Conservation (phyloP, 1,284 basidiomycete species). For the Moesziomyces sp. region DNA sequence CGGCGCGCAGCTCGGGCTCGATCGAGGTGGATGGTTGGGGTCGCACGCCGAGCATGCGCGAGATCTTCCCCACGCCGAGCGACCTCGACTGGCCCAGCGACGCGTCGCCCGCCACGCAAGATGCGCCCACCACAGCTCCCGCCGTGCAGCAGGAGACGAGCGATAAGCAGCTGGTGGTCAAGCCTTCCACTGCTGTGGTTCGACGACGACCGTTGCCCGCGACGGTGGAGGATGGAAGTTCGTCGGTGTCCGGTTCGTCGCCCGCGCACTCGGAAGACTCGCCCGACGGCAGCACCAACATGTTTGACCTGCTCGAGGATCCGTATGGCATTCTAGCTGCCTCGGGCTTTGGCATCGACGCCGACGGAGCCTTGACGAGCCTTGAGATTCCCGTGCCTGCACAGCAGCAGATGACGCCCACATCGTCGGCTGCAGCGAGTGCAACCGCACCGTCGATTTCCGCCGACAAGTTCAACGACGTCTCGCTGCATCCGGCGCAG, state of each 20-base stretch:
- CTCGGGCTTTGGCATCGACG: constrained; percentile 54
- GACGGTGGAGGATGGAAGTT: constrained; percentile 63
- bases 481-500: constrained; percentile 54
- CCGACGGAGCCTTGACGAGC: constrained; percentile 21
- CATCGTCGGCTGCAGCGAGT: constrained; percentile 2
- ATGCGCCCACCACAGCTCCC: no score
- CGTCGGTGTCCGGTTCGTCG: constrained; percentile 43
- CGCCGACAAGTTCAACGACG: constrained; percentile 52
- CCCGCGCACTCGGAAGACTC: constrained; percentile 36
- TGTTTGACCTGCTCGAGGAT: constrained; percentile 63
- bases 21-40: constrained; percentile 50
- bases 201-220: constrained; percentile 55
- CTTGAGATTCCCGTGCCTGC: constrained; percentile 16
- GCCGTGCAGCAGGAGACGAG: not conserved
- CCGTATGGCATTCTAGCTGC: constrained; percentile 63
- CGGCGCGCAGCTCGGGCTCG: constrained; percentile 15
- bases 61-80: constrained; percentile 52
- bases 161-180: constrained; percentile 6
- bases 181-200: constrained; percentile 7
- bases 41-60: constrained; percentile 45
- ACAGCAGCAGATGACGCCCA: constrained; percentile 12
- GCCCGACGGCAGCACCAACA: constrained; percentile 27
- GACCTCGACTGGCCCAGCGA: constrained; percentile 45
- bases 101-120: constrained; percentile 5
- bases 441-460: constrained; percentile 18